A percentile compares a stretch with the other conserved stretches of the same genome.
These are phyloP conservation scores for Ophiostoma angusticollis DNA, from an alignment of 2,329 filamentous ascomycete genomes.

Conservation along the genomic window DNA sequence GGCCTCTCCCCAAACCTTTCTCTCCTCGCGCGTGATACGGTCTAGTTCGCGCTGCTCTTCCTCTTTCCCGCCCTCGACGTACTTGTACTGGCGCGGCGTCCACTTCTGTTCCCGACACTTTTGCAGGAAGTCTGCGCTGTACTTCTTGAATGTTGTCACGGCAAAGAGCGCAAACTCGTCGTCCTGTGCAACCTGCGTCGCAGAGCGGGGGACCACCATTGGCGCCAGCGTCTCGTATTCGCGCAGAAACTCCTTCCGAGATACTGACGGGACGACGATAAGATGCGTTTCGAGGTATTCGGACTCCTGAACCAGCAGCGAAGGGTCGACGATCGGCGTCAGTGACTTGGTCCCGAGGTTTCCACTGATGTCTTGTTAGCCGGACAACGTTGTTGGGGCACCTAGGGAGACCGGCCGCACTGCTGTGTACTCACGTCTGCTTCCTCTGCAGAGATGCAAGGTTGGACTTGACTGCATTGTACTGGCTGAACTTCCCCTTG, in stretches of 20 bases:
- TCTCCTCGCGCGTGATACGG: slow-evolving; percentile 68
- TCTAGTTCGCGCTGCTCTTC: slow-evolving; percentile 82
- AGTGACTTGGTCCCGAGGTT: slow-evolving; percentile 92
- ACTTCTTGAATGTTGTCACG: slow-evolving; percentile 89
- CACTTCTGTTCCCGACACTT: slow-evolving; percentile 89
- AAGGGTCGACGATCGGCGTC: slow-evolving; percentile 72
- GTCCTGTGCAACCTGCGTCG: slow-evolving; percentile 66
- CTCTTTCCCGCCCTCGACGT: slow-evolving; percentile 78
- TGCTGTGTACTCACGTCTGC: slow-evolving; percentile 74
- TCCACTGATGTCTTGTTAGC: slow-evolving; percentile 39
- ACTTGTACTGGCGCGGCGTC: slow-evolving; percentile 89
- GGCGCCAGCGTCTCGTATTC: slow-evolving; percentile 77
- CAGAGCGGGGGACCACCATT: slow-evolving; percentile 90
- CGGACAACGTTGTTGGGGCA: neutral
- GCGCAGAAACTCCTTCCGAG: slow-evolving; percentile 77
- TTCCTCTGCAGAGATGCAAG: slow-evolving; percentile 70
- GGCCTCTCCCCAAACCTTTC: slow-evolving; percentile 86
- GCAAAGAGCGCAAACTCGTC: slow-evolving; percentile 82
- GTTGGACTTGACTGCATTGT: slow-evolving; percentile 80
- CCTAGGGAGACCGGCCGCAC: neutral
- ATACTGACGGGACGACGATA: slow-evolving; percentile 68
- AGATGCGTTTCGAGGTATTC: slow-evolving; percentile 97
- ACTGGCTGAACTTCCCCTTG: slow-evolving; percentile 86
- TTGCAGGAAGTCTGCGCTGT: slow-evolving; percentile 73
- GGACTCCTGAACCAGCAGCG: slow-evolving; percentile 70